Percentiles rank a stretch among this genome's conserved stretches.
These are phyloP conservation scores for Choricystis sp. DNA, from an alignment of 139 green algal species.

Conservation along the genomic window DNA sequence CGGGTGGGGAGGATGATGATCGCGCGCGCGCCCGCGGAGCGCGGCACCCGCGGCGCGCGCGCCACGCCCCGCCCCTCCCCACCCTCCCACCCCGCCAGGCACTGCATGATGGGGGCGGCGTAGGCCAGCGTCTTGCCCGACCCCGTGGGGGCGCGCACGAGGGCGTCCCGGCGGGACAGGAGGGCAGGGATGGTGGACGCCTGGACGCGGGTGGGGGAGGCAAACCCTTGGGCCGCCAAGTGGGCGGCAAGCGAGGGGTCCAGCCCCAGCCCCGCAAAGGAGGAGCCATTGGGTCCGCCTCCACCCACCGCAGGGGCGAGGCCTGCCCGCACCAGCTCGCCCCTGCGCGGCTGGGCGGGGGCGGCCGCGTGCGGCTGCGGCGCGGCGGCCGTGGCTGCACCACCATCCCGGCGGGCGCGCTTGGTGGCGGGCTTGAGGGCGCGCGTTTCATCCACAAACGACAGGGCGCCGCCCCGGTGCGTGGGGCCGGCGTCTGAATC, in stretches of 20 bases:
- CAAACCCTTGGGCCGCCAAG: constrained; percentile 26
- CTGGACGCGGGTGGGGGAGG: constrained; percentile 45
- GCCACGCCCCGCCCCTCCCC: neutral
- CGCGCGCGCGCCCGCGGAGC: constrained; percentile 52
- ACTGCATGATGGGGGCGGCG: constrained; percentile 69
- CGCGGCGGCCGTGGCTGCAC: no score
- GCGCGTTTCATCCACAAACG: no score
- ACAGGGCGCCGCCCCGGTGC: no score
- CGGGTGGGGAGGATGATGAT: constrained; percentile 70
- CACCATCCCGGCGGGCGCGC: no score
- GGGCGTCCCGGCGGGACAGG: constrained; percentile 38
- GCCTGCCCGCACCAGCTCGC: no score
- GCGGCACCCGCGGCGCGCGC: constrained; percentile 24
- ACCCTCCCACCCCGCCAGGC: no score
- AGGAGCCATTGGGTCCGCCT: no score
- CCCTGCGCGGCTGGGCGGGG: no score
- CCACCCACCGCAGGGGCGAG: no score
- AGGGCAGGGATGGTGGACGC: constrained; percentile 29
- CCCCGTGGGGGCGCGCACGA: constrained; percentile 57
- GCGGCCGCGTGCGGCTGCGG: no score
- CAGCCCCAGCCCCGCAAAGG: neutral
- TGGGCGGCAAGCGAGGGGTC: constrained; percentile 6
- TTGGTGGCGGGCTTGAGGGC: no score
- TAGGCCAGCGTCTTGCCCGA: constrained; percentile 87
- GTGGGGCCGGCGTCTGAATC: no score